A percentile compares a stretch with the other conserved stretches of the same genome.
These are phyloP conservation scores for Lipomyces yamanashiensis DNA, from an alignment of 805 yeast species.

Conservation along the genomic window DNA sequence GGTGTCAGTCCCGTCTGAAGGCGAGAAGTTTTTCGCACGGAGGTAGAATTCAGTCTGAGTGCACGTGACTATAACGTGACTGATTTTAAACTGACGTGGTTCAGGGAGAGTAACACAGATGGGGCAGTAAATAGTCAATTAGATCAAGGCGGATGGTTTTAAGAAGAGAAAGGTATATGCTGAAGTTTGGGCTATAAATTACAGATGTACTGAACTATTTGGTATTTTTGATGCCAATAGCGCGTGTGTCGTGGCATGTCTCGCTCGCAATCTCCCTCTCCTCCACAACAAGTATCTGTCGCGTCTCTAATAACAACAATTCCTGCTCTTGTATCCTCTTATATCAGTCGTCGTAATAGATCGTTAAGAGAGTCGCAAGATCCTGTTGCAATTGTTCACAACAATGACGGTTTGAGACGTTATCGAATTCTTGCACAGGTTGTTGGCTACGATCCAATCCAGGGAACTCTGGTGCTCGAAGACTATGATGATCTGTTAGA, in stretches of 20 bases:
- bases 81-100: not conserved
- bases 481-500: constrained; percentile 12
- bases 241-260: not conserved
- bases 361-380: not conserved
- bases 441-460: constrained; percentile 11
- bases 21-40: constrained; percentile 19
- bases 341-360: not conserved
- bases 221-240: not conserved
- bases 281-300: not conserved
- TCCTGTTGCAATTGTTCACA: constrained; percentile 1
- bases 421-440: constrained; percentile 25
- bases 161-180: not conserved
- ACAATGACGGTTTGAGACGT: constrained; percentile 7
- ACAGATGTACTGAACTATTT: not conserved
- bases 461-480: constrained; percentile 12
- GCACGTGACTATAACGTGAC: not conserved
- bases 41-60: constrained; percentile 6
- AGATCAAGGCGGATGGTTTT: not conserved
- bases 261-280: not conserved
- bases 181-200: not conserved
- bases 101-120: not conserved
- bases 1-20: constrained; percentile 7
- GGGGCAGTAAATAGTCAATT: not conserved
- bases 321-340: constrained; percentile 3
- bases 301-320: constrained; percentile 12